phyloP scores from a whole-genome alignment of 345 rosid species.

The Streptanthus diversifolius region DNA sequence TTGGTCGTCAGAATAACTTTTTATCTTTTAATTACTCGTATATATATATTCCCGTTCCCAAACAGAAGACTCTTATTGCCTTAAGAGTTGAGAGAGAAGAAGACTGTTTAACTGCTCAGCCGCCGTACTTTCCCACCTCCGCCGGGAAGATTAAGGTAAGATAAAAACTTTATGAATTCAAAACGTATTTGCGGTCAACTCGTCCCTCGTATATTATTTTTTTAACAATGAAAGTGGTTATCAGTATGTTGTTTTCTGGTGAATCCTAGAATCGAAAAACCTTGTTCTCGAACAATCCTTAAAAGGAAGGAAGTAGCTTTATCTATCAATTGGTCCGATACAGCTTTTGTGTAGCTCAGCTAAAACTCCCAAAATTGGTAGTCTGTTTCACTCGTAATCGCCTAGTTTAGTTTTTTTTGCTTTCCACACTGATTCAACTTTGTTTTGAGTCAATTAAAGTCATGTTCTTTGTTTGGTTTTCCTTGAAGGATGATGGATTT shows the following conservation, averaged over 20 bases:
- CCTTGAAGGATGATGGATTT: conserved; percentile 46
- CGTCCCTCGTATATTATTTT: not conserved
- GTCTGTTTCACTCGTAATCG: not conserved
- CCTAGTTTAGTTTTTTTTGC: not conserved
- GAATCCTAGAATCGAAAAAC: not conserved
- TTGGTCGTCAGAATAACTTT: not conserved
- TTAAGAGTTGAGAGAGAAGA: not conserved
- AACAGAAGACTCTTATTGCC: conserved; percentile 17
- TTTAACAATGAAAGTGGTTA: not conserved
- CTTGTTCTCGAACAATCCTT: not conserved
- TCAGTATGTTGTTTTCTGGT: not conserved
- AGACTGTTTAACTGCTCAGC: conserved; percentile 7
- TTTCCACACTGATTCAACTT: not conserved
- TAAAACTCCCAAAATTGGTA: not conserved
- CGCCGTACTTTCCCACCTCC: conserved; percentile 1
- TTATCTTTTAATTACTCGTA: not conserved
- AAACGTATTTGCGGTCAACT: not conserved
- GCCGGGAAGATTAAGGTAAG: conserved; percentile 19
- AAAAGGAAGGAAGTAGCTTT: conserved; percentile 5
- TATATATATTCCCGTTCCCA: not conserved
- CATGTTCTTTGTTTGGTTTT: not conserved
- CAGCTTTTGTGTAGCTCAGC: not conserved
- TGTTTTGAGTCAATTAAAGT: not conserved
- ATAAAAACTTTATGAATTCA: not conserved
- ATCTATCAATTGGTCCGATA: not conserved